Base-by-base conservation (phyloP, 2,329 filamentous ascomycete species). In the Ceratocystis cubensis region DNA sequence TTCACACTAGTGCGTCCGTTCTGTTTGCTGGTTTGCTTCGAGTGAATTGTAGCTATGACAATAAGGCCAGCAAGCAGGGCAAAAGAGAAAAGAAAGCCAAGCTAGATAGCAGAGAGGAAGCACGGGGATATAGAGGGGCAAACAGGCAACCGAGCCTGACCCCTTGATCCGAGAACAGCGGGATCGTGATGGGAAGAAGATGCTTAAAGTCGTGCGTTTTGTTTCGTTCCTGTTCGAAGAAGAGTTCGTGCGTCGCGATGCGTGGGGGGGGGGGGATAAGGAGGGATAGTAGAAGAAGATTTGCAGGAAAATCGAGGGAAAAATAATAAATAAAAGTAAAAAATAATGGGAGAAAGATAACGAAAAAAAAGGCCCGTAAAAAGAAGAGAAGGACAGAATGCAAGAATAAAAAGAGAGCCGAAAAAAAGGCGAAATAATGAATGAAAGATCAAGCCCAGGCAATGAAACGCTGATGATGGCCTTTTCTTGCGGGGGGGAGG, bases 381-480 rank as follows among this genome's bases (percentile, higher is more conserved):
- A 25, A 15, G n/a, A 46, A 62, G 20, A 30, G 37, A 45, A 48
- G 22, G 13, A 63, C 37, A 41, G 37, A 41, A 41, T 41, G 37
- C 37, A 41, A 41, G 13, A 41, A 41, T 41, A 41, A 41, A 13
- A 41, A 41, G 37, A 41, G 13, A 41, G 37, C 37, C 37, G 30
- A 46, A 20, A n/a, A 45, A 63, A 45, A 28, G n/a, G 28, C 13
- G 25, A 63, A 10, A 46, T 63, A 46, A 46, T 63, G 37, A 46
- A 46, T 46, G 41, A 46, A 45, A 46, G 61, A 45, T 63, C 44
- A 46, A 28, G 61, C 46, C 41, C 28, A 63, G 41, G 61, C 33
- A 46, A 46, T 63, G 61, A 63, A 63, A 63, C 61, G 61, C 37
- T 63, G 25, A 46, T 46, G 61, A 63, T 63, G 37, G 61, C 53